phyloP scores from a whole-genome alignment of 2,329 filamentous ascomycete genomes.

The Amauroascus niger region DNA sequence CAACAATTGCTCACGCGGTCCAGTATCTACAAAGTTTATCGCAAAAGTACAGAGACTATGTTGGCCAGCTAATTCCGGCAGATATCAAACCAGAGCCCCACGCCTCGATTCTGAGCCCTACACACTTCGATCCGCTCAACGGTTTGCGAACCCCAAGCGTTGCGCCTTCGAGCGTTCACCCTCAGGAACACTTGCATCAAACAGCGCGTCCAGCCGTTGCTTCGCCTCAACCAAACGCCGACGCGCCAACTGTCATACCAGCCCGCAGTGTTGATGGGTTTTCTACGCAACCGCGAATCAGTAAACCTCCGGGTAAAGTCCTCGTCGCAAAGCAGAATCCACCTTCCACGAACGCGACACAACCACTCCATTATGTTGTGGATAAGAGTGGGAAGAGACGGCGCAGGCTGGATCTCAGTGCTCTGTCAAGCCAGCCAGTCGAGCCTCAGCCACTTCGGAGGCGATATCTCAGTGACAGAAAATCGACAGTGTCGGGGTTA shows the following conservation, averaged over 20 bases:
- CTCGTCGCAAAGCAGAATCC: background rate
- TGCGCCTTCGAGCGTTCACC: background rate
- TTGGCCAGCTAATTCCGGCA: background rate
- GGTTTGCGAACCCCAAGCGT: background rate
- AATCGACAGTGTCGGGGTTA: conserved; percentile 21
- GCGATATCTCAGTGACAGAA: background rate
- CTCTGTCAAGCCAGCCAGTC: background rate
- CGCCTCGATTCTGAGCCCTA: background rate
- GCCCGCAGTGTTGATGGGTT: background rate
- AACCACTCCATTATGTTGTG: conserved; percentile 24
- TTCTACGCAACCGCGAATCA: background rate
- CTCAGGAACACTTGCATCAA: background rate
- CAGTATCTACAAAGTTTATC: conserved; percentile 47
- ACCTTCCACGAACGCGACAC: background rate
- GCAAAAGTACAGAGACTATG: conserved; percentile 35
- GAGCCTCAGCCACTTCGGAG: background rate
- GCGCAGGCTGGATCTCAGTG: conserved; percentile 22
- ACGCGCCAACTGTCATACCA: background rate
- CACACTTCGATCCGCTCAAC: conserved; percentile 8
- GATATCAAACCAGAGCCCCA: background rate
- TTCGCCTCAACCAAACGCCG: background rate
- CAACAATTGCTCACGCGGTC: conserved; percentile 50
- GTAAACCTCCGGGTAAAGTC: background rate
- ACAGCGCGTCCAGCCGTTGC: background rate
- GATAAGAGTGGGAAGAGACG: conserved; percentile 25